Percentiles rank a stretch among this genome's conserved stretches.
Conservation (phyloP, 805 yeast species). For the Teunomyces kruisii region DNA sequence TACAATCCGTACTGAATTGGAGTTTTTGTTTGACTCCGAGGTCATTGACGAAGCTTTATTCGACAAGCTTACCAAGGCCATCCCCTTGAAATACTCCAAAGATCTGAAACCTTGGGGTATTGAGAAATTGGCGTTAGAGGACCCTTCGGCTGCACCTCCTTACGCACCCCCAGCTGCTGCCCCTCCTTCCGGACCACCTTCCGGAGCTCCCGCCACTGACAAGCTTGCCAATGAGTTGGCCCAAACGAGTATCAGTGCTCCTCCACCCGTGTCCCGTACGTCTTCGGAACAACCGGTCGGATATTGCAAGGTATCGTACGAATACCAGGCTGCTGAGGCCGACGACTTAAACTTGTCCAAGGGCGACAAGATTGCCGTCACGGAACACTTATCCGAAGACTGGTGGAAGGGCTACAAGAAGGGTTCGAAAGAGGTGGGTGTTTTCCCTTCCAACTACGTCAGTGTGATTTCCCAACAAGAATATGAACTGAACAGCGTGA, state of each 20-base stretch:
- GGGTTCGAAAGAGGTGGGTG: conserved; percentile 57
- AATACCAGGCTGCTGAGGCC: conserved; percentile 68
- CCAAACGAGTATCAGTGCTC: conserved; percentile 13
- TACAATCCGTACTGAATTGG: conserved; percentile 74
- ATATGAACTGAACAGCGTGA: conserved; percentile 13
- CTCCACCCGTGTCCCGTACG: conserved; percentile 20
- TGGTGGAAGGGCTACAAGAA: conserved; percentile 83
- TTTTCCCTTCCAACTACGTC: conserved; percentile 90
- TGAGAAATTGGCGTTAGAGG: conserved; percentile 22
- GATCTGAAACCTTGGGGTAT: conserved; percentile 51
- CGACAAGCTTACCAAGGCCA: conserved; percentile 45
- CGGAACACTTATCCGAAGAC: conserved; percentile 74
- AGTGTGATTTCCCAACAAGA: conserved; percentile 37
- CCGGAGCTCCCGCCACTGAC: conserved; percentile 15
- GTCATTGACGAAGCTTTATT: conserved; percentile 62
- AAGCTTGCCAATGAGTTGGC: conserved; percentile 11
- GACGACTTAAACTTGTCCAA: conserved; percentile 65
- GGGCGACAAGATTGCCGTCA: conserved; percentile 70
- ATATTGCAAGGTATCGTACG: conserved; percentile 67
- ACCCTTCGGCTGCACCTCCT: conserved; percentile 5
- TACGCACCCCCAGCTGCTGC: conserved; percentile 6
- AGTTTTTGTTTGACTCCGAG: conserved; percentile 71
- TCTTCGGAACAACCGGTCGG: conserved; percentile 25
- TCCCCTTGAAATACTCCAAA: conserved; percentile 59
- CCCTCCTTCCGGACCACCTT: conserved; percentile 6